Conservation (phyloP, 1,284 basidiomycete species). For the Tremellales sp. region DNA sequence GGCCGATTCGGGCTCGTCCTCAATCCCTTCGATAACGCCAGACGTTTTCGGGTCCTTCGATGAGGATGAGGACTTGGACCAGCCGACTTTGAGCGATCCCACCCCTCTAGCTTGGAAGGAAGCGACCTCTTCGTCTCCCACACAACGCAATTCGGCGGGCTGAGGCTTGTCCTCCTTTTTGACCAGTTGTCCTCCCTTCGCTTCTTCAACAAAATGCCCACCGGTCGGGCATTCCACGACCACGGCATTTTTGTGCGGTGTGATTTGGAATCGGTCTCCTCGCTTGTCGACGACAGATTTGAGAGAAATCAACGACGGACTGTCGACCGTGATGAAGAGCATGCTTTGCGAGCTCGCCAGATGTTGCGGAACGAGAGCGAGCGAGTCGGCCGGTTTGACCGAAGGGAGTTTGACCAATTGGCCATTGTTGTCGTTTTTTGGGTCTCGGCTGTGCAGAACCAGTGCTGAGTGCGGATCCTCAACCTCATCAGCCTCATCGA, state of each 20-base stretch:
- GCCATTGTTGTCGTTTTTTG: too few species aligned
- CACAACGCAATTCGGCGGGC: slow-evolving; percentile 59
- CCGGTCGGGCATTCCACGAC: slow-evolving; percentile 76
- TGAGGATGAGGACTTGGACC: slow-evolving; percentile 58
- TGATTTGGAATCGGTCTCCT: slow-evolving; percentile 60
- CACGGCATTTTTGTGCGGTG: slow-evolving; percentile 61
- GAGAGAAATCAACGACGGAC: slow-evolving; percentile 62
- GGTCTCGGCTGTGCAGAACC: slow-evolving; percentile 43
- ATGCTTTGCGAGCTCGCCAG: slow-evolving; percentile 69
- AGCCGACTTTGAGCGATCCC: slow-evolving; percentile 70
- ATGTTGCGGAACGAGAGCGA: slow-evolving; percentile 36
- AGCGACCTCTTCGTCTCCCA: slow-evolving; percentile 62
- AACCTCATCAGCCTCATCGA: slow-evolving; percentile 57
- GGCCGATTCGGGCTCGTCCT: slow-evolving; percentile 51
- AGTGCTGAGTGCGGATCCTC: slow-evolving; percentile 29
- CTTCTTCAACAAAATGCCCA: slow-evolving; percentile 32
- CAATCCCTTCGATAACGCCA: slow-evolving; percentile 78
- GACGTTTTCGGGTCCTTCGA: slow-evolving; percentile 53
- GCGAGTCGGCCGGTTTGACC: slow-evolving; percentile 35
- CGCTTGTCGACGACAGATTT: slow-evolving; percentile 68
- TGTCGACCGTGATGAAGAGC: slow-evolving; percentile 64
- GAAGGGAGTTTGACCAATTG: slow-evolving; percentile 42
- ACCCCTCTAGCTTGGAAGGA: slow-evolving; percentile 69
- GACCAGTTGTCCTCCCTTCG: slow-evolving; percentile 18
- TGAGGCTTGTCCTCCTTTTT: slow-evolving; percentile 42